Base-by-base conservation (phyloP, 1,284 basidiomycete genomes). In the Cryptococcus neoformans region DNA sequence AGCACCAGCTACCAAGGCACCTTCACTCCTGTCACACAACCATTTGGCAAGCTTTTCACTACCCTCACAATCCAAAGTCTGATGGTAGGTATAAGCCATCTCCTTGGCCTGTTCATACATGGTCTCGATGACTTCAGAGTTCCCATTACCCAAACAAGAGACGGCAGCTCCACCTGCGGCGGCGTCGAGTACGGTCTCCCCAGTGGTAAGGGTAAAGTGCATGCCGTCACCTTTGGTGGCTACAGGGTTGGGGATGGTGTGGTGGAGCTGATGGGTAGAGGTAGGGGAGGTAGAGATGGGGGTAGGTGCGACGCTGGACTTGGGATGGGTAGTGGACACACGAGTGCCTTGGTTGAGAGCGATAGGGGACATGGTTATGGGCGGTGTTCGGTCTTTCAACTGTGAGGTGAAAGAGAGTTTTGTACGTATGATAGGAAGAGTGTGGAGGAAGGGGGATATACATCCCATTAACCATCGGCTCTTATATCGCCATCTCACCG, bases 121-220 rank as follows among this genome's bases (percentile, higher is more conserved):
- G n/a, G 60, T 60, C 28, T 58, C 42, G 14, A 69, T 58, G 44
- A 73, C 57, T 36, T 81, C 83, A 4, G 85, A 86, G 72, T 92
- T 85, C 10, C 82, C 84, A 62, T 84, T 84, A 1, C 91, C 91
- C 42, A 93, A 73, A 69, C 87, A 90, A 6, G 85, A 76, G 41
- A 93, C 90, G 10, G 91, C 89, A 11, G 90, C 90, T 36, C 90
- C 90, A 47, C 90, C 91, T 34, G 60, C 62, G 37, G 63, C 54
- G 49, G 62, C 67, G 53, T 71, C 69, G 38, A 71, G 60, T n/a
- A 71, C 53, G 10, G 44, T 42, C n/a, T 47, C 49, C 11, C 69
- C 69, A 44, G 60, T 48, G 3, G 49, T 39, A 35, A 71, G 64
- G 40, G 58, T 64, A 59, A 60, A 67, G 36, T 55, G 45, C 12